A percentile compares a stretch with the other conserved stretches of the same genome.
Evolutionary conservation across 2,329 filamentous ascomycete genomes (phyloP).

Genomic region (Neonectria punicea): DNA sequence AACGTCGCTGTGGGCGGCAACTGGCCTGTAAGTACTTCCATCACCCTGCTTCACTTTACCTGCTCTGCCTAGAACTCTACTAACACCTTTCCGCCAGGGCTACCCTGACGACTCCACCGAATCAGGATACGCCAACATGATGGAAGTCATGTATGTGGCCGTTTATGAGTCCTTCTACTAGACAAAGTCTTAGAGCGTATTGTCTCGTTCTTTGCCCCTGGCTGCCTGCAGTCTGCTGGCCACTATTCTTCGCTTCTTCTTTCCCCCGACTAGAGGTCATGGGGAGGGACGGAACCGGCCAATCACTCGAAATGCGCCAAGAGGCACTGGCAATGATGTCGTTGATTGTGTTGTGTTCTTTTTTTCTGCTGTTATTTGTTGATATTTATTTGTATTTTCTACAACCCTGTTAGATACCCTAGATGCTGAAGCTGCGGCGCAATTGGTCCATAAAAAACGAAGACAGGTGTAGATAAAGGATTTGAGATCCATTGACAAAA

Average conservation of each 20-base stretch:
- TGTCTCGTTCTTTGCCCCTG: background rate
- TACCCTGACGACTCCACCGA: constrained; percentile 47
- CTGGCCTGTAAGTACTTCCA: constrained; percentile 49
- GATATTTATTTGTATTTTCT: background rate
- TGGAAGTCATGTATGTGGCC: constrained; percentile 54
- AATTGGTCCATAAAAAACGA: background rate
- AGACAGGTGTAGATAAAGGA: background rate
- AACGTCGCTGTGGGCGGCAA: constrained; percentile 61
- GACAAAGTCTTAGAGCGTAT: constrained; percentile 7
- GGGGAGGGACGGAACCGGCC: background rate
- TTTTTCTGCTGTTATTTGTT: background rate
- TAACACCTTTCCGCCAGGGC: constrained; percentile 40
- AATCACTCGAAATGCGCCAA: background rate
- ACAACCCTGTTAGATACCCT: constrained; percentile 16
- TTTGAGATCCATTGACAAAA: background rate
- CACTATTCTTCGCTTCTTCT: constrained; percentile 7
- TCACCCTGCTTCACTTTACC: background rate
- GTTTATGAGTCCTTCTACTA: constrained; percentile 47
- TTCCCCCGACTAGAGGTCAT: background rate
- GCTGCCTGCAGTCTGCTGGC: background rate
- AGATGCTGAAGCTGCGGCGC: constrained; percentile 9
- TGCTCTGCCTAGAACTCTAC: background rate
- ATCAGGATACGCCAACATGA: constrained; percentile 53
- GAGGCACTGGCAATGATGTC: background rate
- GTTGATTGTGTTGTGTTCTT: constrained; percentile 11